Evolutionary conservation across 169 alveolate genomes (phyloP), one percentile per base, ranked within the genome.

Genomic region (Plasmodium reichenowi): DNA sequence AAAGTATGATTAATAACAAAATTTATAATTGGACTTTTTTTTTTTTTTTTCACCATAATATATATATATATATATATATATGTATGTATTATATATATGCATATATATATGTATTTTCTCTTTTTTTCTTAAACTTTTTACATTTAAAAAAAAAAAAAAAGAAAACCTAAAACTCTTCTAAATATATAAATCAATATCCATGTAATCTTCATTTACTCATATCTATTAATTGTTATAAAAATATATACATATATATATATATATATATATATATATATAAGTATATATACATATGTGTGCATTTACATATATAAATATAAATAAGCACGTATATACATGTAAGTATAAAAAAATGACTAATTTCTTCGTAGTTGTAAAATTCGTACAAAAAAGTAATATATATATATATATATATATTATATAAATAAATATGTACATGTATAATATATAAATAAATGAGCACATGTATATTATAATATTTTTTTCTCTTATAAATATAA

Each of bases 241-340:
- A 72, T 24, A 22, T 73, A 62, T 22, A 54, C 10, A 47, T 58
- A 43, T 58, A 17, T 48, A 56, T 20, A 47, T 58, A 43, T 58
- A 17, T 48, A 56, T 20, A 45, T 70, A 2, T 70, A 45, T 70
- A 24, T 17, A 32, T 43, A 45, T 56, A 45, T 43, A 17, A 17
- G 20, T 2, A n/a, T 9, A 59, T 59, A 17, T 3, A 60, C 24
- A 60, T 60, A 62, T 62, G 26, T 22, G 26, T 24, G 26, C 26
- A 62, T 62, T 20, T 62, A 62, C 26, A 62, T 62, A 62, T 62
- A 62, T 62, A 62, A 20, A 15, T 62, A 62, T 62, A 62, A 20
- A 17, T 62, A 62, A n/a, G 45, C 26, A 24, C 26, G 45, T 62
- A 24, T 62, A 62, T 62, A 59, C 9, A 62, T 62, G 10, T 24